Conservation (phyloP, 768 basidiomycete species). For the Amanita muscaria region DNA sequence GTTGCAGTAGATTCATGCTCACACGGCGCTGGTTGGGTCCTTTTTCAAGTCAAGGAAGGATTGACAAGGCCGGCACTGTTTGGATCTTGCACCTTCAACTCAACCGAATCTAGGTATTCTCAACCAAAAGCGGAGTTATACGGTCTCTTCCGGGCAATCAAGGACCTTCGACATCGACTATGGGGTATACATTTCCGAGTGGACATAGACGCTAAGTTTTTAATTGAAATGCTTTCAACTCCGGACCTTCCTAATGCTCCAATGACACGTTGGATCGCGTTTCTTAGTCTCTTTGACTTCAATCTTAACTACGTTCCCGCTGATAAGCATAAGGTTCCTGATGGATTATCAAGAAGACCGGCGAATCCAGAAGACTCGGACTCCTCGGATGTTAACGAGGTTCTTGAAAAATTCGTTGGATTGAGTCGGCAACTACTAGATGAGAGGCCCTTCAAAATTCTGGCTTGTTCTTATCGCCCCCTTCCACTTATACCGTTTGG, state of each 20-base stretch:
- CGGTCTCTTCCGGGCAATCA: constrained; percentile 24
- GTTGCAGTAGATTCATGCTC: constrained; percentile 25
- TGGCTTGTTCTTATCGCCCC: no score
- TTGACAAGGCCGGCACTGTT: constrained; percentile 18
- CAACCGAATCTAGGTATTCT: constrained; percentile 23
- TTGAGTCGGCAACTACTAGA: no score
- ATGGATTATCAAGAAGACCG: constrained; percentile 24
- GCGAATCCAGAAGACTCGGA: constrained; percentile 10
- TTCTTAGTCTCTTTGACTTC: constrained; percentile 28
- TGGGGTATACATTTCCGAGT: constrained; percentile 24
- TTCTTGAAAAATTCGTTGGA: constrained; percentile 9
- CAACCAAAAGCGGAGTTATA: constrained; percentile 32
- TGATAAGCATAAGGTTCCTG: constrained; percentile 20
- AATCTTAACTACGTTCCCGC: constrained; percentile 26
- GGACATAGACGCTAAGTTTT: constrained; percentile 26
- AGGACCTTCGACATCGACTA: constrained; percentile 19
- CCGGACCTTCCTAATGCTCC: constrained; percentile 29
- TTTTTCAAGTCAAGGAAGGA: constrained; percentile 21
- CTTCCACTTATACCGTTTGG: no score
- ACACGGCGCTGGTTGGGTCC: constrained; percentile 25
- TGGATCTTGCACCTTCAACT: constrained; percentile 27
- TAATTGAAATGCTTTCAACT: constrained; percentile 27
- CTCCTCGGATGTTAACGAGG: constrained; percentile 21
- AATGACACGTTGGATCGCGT: constrained; percentile 29
- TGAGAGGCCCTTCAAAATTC: no score